These are phyloP conservation scores for Starmerella scarabaei DNA, from an alignment of 805 yeast species.

Conservation along the genomic window DNA sequence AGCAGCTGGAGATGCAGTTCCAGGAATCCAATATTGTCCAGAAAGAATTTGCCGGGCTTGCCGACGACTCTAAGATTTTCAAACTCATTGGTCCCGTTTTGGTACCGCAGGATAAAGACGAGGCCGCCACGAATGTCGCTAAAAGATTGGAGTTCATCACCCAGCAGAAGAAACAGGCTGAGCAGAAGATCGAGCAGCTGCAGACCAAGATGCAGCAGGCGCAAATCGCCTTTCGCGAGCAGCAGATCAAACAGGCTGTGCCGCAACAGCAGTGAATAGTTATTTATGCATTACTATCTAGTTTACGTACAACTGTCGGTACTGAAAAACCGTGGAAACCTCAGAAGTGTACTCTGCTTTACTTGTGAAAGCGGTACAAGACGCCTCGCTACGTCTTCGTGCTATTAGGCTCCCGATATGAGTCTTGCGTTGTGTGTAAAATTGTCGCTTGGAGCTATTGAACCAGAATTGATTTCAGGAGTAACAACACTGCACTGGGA, in stretches of 20 bases:
- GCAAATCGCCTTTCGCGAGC: constrained; percentile 18
- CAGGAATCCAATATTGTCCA: constrained; percentile 89
- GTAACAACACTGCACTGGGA: too few relatives aligned
- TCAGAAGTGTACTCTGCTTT: too few relatives aligned
- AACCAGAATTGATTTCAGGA: too few relatives aligned
- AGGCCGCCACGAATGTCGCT: constrained; percentile 70
- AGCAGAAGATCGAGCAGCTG: constrained; percentile 46
- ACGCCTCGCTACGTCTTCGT: too few relatives aligned
- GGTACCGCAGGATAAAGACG: constrained; percentile 73
- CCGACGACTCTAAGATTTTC: constrained; percentile 63
- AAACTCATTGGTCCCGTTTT: constrained; percentile 87
- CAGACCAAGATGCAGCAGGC: constrained; percentile 42
- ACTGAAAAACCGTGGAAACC: too few relatives aligned
- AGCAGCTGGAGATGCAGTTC: constrained; percentile 78
- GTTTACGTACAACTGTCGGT: neutral
- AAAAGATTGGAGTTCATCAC: constrained; percentile 83
- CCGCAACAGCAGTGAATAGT: constrained; percentile 3
- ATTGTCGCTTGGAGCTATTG: too few relatives aligned
- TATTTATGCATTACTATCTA: neutral
- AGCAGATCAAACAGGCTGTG: constrained; percentile 16
- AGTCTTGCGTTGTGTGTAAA: too few relatives aligned
- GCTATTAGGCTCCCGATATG: too few relatives aligned
- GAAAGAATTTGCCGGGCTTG: constrained; percentile 56
- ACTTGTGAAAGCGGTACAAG: too few relatives aligned
- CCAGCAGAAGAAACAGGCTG: constrained; percentile 66